These are phyloP conservation scores for Microcos paniculata DNA, from an alignment of 345 rosid species.

Conservation along the genomic window DNA sequence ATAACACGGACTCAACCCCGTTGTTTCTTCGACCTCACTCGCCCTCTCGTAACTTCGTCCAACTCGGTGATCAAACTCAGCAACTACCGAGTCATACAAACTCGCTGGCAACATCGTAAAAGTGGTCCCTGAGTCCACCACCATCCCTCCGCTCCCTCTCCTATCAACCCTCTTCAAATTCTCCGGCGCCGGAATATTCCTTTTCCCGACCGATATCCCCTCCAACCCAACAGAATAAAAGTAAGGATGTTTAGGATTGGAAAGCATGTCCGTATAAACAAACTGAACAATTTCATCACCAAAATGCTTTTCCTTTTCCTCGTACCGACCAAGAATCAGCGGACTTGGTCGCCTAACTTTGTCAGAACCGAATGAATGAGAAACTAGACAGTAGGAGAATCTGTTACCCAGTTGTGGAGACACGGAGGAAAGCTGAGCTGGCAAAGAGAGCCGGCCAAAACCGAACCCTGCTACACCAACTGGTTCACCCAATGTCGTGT, in stretches of 20 bases:
- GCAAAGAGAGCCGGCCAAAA: conserved; percentile 77
- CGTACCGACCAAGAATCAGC: conserved; percentile 80
- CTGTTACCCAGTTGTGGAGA: conserved; percentile 73
- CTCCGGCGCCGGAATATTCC: conserved; percentile 62
- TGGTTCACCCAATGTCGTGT: conserved; percentile 82
- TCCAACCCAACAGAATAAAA: conserved; percentile 81
- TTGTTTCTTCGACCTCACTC: conserved; percentile 48
- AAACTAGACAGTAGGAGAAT: conserved; percentile 83
- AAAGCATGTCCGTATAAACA: conserved; percentile 64
- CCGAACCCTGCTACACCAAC: conserved; percentile 98
- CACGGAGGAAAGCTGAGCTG: conserved; percentile 63
- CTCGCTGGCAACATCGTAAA: conserved; percentile 88
- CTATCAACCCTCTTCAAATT: conserved; percentile 50
- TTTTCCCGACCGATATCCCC: conserved; percentile 75
- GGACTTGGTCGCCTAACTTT: conserved; percentile 71
- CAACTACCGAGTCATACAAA: conserved; percentile 55
- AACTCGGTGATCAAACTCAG: conserved; percentile 62
- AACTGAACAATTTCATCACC: conserved; percentile 30
- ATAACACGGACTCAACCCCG: conserved; percentile 83
- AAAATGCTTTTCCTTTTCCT: conserved; percentile 41
- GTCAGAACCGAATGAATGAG: conserved; percentile 85
- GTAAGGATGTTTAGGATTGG: conserved; percentile 83
- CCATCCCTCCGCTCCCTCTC: conserved; percentile 77
- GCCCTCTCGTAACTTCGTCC: conserved; percentile 62
- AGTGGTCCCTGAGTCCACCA: conserved; percentile 94